Base-by-base conservation (phyloP, 2,329 filamentous ascomycete genomes). In the Aspergillus alliaceus region DNA sequence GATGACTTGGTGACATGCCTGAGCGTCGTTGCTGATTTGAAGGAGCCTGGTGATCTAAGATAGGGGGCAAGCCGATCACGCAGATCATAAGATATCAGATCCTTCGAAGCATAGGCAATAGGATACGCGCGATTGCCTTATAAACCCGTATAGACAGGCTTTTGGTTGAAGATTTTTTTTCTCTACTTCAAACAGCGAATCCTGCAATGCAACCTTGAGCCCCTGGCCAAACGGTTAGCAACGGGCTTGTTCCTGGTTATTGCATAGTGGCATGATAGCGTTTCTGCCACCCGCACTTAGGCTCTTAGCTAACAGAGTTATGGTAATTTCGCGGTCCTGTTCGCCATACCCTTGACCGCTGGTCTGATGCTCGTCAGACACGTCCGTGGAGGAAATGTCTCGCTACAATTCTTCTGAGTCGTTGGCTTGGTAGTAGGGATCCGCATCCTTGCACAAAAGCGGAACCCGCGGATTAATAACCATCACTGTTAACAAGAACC, bases 141-240 rank as follows among this genome's bases (percentile, higher is more conserved):
- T 58, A 55, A 60, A 50, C 34, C 47, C 39, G 44, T 52, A 58
- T 50, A 37, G 24, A 42, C 34, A 37, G 49, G 37, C 40, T 46
- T 51, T 25, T 42, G 35, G n/a, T 20, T 29, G 44, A 32, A 24
- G 37, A 59, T 39, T 56, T 49, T 58, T 54, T 51, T 31, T 11
- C 39, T 62, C 52, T 58, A 56, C 53, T 22, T 48, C 53, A 58
- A 51, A 53, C 55, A n/a, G 39, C 49, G 25, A 27, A 51, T 51
- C 29, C 53, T 62, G 59, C 55, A 60, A 60, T 60, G 56, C 59
- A 55, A 60, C 59, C 27, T 55, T 39, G 59, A 54, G 40, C 46
- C 42, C 59, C 50, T 59, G 53, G 49, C 29, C 12, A 18, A 37
- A 48, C 60, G 60, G 60, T 37, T 62, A 62, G 47, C 53, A 54